Percentiles rank a stretch among this genome's conserved stretches.
Evolutionary conservation across 1,284 basidiomycete genomes (phyloP).

Genomic region (Puccinia novopanici): DNA sequence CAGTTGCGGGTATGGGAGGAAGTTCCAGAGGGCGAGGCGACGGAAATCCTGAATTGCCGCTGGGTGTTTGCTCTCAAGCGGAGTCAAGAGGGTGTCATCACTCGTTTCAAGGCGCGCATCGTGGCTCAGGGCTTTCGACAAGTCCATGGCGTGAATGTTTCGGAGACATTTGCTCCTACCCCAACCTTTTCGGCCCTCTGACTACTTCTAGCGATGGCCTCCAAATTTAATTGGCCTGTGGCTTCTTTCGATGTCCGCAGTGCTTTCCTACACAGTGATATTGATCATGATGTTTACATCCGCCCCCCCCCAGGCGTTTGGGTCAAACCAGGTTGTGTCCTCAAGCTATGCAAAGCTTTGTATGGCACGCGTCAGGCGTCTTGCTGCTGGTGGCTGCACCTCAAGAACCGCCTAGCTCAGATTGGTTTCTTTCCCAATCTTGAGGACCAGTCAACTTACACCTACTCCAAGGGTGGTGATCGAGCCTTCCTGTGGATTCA

Average conservation of each 20-base stretch:
- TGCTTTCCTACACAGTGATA: too few relatives aligned
- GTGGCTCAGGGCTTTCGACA: too few relatives aligned
- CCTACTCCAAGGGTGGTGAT: not conserved
- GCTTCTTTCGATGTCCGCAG: too few relatives aligned
- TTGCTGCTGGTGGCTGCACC: slow-evolving; percentile 10
- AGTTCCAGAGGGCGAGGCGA: not conserved
- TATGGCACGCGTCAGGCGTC: not conserved
- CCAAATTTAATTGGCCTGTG: too few relatives aligned
- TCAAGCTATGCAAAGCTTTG: slow-evolving; percentile 8
- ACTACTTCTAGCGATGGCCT: too few relatives aligned
- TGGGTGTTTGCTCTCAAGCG: slow-evolving; percentile 14
- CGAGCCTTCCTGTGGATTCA: slow-evolving; percentile 17
- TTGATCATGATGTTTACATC: slow-evolving; percentile 9
- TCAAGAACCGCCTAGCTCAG: not conserved
- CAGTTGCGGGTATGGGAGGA: not conserved
- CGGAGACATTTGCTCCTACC: too few relatives aligned
- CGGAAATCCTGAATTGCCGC: not conserved
- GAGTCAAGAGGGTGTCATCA: not conserved
- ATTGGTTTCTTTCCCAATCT: slow-evolving; percentile 18
- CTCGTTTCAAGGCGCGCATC: not conserved
- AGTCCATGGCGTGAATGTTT: too few relatives aligned
- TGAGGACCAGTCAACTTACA: slow-evolving; percentile 5
- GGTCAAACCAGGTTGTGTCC: not conserved
- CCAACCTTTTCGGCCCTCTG: too few relatives aligned
- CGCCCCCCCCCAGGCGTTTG: not conserved